Evolutionary conservation across 257 asterid genomes (phyloP).

Genomic region (Ocimum tenuiflorum): DNA sequence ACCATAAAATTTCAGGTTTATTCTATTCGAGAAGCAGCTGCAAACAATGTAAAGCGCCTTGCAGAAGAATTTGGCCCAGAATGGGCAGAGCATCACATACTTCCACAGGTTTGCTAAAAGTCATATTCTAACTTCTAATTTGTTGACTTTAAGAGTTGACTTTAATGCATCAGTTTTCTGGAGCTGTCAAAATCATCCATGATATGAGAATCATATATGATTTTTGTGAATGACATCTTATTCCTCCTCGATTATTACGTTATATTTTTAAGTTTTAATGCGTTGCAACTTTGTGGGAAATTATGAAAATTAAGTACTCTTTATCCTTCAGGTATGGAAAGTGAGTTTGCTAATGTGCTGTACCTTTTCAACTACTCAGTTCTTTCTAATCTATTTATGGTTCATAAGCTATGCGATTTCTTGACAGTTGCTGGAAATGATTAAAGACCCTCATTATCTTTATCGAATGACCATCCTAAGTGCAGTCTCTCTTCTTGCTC

Average conservation of each 20-base stretch:
- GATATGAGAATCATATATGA: no score
- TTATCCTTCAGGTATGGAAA: no score
- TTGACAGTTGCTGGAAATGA: constrained; percentile 51
- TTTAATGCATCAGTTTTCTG: no score
- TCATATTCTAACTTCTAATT: not conserved
- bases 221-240: no score
- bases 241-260: no score
- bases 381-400: not conserved
- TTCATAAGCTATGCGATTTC: not conserved
- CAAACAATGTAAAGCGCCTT: constrained; percentile 62
- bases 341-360: not conserved
- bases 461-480: constrained; percentile 57
- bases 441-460: constrained; percentile 46
- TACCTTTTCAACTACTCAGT: not conserved
- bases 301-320: no score
- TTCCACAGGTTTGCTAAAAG: constrained; percentile 47
- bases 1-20: constrained; percentile 41
- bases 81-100: constrained; percentile 78
- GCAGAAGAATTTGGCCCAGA: constrained; percentile 87
- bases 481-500: constrained; percentile 53
- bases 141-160: not conserved
- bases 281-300: no score
- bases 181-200: no score
- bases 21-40: constrained; percentile 77
- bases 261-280: no score